Evolutionary conservation across 371 early-diverging fungal species (phyloP).

Genomic region (Saksenaea oblongispora): DNA sequence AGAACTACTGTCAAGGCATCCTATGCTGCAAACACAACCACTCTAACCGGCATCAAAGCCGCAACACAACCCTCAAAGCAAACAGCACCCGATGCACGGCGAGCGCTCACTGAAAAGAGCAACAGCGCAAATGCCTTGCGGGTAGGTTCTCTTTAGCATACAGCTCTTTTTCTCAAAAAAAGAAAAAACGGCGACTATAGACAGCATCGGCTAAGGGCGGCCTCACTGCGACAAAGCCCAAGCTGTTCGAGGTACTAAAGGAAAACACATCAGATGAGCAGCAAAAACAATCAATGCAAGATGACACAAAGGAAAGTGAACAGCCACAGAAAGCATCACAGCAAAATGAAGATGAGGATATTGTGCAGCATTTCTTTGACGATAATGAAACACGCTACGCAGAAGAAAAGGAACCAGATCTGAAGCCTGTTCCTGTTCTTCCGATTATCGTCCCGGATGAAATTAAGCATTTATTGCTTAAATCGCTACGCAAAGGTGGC

Average conservation of each 20-base stretch:
- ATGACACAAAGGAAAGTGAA: slow-evolving; percentile 2
- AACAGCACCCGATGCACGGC: slow-evolving; percentile 5
- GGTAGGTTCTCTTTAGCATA: not conserved
- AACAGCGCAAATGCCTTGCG: slow-evolving; percentile 13
- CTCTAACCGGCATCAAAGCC: not conserved
- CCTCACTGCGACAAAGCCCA: not conserved
- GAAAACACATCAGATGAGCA: not conserved
- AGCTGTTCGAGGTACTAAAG: not conserved
- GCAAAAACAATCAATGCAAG: not conserved
- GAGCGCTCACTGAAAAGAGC: slow-evolving; percentile 18
- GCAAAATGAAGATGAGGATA: slow-evolving; percentile 6
- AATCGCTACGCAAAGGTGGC: slow-evolving; percentile 3
- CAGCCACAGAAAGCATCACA: not conserved
- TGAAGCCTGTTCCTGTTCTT: slow-evolving; percentile 28
- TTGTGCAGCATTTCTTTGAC: slow-evolving; percentile 22
- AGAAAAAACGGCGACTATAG: not conserved
- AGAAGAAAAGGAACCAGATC: slow-evolving; percentile 13
- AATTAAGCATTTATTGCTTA: slow-evolving; percentile 8
- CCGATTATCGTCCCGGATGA: slow-evolving; percentile 33
- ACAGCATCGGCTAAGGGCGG: not conserved
- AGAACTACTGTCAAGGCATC: not conserved
- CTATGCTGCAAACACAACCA: not conserved
- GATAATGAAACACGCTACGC: slow-evolving; percentile 29
- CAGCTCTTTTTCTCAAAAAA: not conserved
- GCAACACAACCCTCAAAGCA: not conserved